phyloP scores from a whole-genome alignment of 257 asterid genomes.

The Primulina tabacum region DNA sequence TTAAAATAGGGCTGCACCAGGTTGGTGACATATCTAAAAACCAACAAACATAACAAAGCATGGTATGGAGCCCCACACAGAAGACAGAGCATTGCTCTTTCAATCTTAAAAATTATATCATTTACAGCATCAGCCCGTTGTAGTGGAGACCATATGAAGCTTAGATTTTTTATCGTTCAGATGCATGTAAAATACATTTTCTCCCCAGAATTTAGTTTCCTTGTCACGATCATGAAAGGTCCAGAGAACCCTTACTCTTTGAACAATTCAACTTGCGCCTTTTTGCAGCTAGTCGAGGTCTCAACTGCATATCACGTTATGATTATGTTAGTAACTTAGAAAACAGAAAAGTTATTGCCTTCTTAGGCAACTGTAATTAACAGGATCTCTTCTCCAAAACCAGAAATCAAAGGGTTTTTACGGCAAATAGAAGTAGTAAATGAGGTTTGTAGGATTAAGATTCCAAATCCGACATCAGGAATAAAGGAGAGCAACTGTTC shows the following conservation, averaged over 20 bases:
- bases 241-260: conserved; percentile 34
- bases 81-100: neutral
- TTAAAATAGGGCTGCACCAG: neutral
- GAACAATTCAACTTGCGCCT: conserved; percentile 45
- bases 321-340: neutral
- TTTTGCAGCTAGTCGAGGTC: conserved; percentile 60
- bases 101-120: neutral
- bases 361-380: neutral
- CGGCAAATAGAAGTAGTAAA: neutral
- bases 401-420: neutral
- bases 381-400: too few relatives aligned
- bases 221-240: neutral
- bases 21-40: neutral
- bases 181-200: neutral
- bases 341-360: neutral
- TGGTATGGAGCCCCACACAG: neutral
- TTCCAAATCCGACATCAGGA: neutral
- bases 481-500: neutral
- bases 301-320: conserved; percentile 48
- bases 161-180: conserved; percentile 2
- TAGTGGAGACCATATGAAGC: neutral
- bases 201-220: neutral
- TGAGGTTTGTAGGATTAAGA: neutral
- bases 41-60: neutral
- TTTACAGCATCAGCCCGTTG: neutral